These are phyloP conservation scores for Metschnikowia anglica DNA, from an alignment of 805 yeast species.

Conservation along the genomic window DNA sequence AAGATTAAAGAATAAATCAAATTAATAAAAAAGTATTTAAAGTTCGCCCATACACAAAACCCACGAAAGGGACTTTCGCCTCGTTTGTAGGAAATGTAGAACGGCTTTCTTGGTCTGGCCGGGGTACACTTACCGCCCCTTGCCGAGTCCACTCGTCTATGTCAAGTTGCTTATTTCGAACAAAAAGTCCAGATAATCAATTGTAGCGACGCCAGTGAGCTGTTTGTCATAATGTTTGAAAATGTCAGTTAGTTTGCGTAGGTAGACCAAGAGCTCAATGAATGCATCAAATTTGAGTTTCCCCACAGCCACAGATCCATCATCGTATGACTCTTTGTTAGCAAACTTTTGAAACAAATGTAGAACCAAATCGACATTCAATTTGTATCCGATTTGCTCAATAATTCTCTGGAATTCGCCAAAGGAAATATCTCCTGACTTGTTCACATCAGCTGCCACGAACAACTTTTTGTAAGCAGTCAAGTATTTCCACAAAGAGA, in stretches of 20 bases:
- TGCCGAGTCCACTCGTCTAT: neutral
- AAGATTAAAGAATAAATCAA: neutral
- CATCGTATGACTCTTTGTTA: conserved; percentile 29
- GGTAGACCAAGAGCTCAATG: conserved; percentile 75
- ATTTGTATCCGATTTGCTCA: conserved; percentile 63
- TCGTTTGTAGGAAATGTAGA: neutral
- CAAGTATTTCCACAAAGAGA: conserved; percentile 65
- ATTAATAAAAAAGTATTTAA: neutral
- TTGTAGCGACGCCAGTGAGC: conserved; percentile 68
- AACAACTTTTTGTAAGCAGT: conserved; percentile 66
- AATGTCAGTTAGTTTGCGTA: conserved; percentile 72
- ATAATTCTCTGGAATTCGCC: conserved; percentile 64
- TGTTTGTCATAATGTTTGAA: conserved; percentile 77
- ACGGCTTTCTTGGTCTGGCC: neutral
- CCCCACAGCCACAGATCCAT: conserved; percentile 31
- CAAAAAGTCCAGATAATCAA: conserved; percentile 64
- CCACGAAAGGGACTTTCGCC: neutral
- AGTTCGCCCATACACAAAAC: neutral
- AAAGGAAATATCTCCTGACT: conserved; percentile 58
- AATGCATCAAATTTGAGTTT: conserved; percentile 73
- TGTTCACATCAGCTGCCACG: conserved; percentile 58
- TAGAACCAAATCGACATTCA: conserved; percentile 55
- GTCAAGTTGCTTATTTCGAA: conserved; percentile 47
- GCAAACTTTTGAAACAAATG: conserved; percentile 60
- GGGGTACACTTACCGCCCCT: too few relatives aligned